phyloP scores from a whole-genome alignment of 331 rosid genomes.

The Malus hybrid region DNA sequence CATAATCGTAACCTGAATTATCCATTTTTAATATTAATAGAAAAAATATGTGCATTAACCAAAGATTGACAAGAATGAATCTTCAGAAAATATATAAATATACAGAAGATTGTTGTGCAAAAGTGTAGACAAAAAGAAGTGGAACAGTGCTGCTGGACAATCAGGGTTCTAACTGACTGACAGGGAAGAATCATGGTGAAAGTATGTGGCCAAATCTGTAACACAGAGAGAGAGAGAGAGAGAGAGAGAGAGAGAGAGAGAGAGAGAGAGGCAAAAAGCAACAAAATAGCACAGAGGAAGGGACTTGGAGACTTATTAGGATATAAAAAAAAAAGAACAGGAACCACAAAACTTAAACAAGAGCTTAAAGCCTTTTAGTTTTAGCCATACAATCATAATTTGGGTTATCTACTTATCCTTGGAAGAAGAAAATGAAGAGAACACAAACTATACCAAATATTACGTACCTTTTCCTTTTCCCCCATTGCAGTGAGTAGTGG shows the following conservation, averaged over 20 bases:
- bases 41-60: too few relatives aligned
- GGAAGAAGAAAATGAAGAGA: neutral
- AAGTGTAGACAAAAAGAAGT: neutral
- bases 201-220: neutral
- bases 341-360: too few relatives aligned
- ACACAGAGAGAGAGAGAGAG: too few relatives aligned
- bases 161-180: too few relatives aligned
- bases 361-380: neutral
- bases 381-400: neutral
- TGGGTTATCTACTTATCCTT: neutral
- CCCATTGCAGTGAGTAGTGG: neutral
- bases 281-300: too few relatives aligned
- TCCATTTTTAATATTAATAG: too few relatives aligned
- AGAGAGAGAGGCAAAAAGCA: too few relatives aligned
- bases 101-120: neutral
- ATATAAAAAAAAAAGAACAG: too few relatives aligned
- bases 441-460: neutral
- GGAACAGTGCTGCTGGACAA: too few relatives aligned
- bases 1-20: neutral
- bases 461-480: constrained; percentile 2
- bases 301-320: too few relatives aligned
- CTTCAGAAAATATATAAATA: neutral
- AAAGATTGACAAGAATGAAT: too few relatives aligned
- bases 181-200: neutral
- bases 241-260: too few relatives aligned